These are phyloP conservation scores for Alternaria rosae DNA, from an alignment of 2,329 filamentous ascomycete genomes.

Conservation along the genomic window DNA sequence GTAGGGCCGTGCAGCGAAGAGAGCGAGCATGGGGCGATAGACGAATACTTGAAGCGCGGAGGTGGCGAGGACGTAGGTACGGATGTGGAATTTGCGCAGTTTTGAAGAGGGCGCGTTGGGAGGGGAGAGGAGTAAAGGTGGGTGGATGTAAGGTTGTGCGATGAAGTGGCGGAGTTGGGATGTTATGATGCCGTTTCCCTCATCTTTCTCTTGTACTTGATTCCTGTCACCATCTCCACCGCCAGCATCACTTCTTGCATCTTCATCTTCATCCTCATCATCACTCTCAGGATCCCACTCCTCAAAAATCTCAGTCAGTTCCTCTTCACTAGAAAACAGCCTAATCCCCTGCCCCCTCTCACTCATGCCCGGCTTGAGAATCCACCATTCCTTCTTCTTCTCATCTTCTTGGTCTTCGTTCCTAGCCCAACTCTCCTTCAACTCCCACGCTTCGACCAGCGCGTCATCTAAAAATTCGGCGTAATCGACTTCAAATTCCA, in stretches of 20 bases:
- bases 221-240: too few species aligned
- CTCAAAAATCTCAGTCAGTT: slow-evolving; percentile 88
- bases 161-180: slow-evolving; percentile 96
- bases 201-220: slow-evolving; percentile 48
- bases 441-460: slow-evolving; percentile 85
- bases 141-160: slow-evolving; percentile 92
- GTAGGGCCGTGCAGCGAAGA: slow-evolving; percentile 84
- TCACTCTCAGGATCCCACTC: slow-evolving; percentile 82
- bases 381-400: slow-evolving; percentile 82
- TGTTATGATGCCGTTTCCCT: slow-evolving; percentile 70
- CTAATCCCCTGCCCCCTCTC: slow-evolving; percentile 93
- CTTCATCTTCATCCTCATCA: slow-evolving; percentile 63
- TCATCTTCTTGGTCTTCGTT: slow-evolving; percentile 60
- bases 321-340: slow-evolving; percentile 83
- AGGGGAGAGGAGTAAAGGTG: slow-evolving; percentile 74
- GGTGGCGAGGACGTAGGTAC: slow-evolving; percentile 85
- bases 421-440: slow-evolving; percentile 76
- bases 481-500: slow-evolving; percentile 94
- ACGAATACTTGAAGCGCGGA: slow-evolving; percentile 84
- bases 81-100: slow-evolving; percentile 88
- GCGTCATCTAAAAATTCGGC: slow-evolving; percentile 96
- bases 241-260: slow-evolving; percentile 42
- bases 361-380: slow-evolving; percentile 96
- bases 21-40: slow-evolving; percentile 88
- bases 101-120: slow-evolving; percentile 2